Conservation (phyloP, 2,329 filamentous ascomycete species). For the Fusarium subtropicale region DNA sequence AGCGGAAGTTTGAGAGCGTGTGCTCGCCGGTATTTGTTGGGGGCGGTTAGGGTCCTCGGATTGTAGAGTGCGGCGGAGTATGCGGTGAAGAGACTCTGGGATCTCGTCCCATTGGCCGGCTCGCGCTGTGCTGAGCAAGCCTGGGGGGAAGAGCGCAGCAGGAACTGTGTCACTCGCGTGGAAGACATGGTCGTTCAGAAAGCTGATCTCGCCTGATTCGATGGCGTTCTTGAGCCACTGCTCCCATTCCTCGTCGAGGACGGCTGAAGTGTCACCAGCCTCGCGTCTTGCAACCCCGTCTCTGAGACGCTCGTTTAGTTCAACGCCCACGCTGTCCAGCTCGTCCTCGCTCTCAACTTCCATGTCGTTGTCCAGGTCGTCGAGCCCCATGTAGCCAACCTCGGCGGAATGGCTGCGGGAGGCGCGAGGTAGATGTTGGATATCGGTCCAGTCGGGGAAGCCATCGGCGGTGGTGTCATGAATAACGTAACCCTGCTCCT, state of each 20-base stretch:
- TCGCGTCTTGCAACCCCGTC: slow-evolving; percentile 72
- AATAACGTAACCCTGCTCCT: slow-evolving; percentile 77
- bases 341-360: slow-evolving; percentile 67
- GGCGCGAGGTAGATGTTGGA: slow-evolving; percentile 35
- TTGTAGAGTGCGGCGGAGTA: slow-evolving; percentile 62
- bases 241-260: slow-evolving; percentile 79
- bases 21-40: slow-evolving; percentile 30
- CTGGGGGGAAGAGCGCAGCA: slow-evolving; percentile 59
- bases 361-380: slow-evolving; percentile 50
- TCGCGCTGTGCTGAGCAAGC: slow-evolving; percentile 66
- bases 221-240: slow-evolving; percentile 79
- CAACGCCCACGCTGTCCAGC: slow-evolving; percentile 67
- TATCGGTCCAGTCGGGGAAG: slow-evolving; percentile 67
- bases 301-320: slow-evolving; percentile 72
- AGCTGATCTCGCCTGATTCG: slow-evolving; percentile 68
- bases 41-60: slow-evolving; percentile 49
- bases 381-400: slow-evolving; percentile 35
- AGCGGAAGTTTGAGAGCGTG: slow-evolving; percentile 21
- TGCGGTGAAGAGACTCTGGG: slow-evolving; percentile 65
- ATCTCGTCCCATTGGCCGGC: slow-evolving; percentile 68
- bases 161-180: slow-evolving; percentile 48
- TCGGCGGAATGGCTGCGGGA: slow-evolving; percentile 26
- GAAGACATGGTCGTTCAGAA: slow-evolving; percentile 57
- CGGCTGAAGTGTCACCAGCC: slow-evolving; percentile 67
- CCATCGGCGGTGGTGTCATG: slow-evolving; percentile 77